Conservation (phyloP, 2,329 filamentous ascomycete species). For the Chalaropsis thielavioides region DNA sequence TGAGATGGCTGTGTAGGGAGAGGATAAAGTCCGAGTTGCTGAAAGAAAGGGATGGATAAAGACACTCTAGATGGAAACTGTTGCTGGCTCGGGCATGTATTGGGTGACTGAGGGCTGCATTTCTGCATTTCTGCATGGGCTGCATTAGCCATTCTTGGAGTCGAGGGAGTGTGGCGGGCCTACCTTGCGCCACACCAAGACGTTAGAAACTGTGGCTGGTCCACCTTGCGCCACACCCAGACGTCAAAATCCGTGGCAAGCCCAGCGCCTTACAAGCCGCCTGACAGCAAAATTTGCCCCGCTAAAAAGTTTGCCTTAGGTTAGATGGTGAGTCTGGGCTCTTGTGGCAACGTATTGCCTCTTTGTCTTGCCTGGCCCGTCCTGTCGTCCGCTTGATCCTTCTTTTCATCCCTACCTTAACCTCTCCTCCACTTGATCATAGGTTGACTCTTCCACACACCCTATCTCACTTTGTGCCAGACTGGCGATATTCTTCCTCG, state of each 20-base stretch:
- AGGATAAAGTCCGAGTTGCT: background rate
- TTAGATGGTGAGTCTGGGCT: background rate
- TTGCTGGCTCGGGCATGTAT: background rate
- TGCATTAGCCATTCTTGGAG: no score
- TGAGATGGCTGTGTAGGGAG: background rate
- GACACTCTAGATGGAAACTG: no score
- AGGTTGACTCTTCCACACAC: background rate
- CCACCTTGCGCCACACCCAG: background rate
- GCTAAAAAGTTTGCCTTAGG: slow-evolving; percentile 3
- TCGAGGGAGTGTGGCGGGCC: no score
- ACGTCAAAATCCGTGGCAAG: background rate
- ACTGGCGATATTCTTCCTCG: background rate
- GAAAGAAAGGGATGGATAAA: background rate
- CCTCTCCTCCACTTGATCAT: background rate
- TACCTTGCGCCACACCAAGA: background rate
- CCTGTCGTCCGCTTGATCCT: background rate
- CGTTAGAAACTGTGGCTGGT: background rate
- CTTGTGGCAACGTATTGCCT: background rate
- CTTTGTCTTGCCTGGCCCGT: background rate
- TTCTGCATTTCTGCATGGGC: no score
- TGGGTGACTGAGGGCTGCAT: no score
- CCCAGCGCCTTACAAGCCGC: no score
- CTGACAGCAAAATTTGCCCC: background rate
- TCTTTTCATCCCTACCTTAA: background rate
- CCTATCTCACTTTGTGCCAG: background rate